phyloP scores from a whole-genome alignment of 208 protist species.

The Wallacemonas rigidus region DNA sequence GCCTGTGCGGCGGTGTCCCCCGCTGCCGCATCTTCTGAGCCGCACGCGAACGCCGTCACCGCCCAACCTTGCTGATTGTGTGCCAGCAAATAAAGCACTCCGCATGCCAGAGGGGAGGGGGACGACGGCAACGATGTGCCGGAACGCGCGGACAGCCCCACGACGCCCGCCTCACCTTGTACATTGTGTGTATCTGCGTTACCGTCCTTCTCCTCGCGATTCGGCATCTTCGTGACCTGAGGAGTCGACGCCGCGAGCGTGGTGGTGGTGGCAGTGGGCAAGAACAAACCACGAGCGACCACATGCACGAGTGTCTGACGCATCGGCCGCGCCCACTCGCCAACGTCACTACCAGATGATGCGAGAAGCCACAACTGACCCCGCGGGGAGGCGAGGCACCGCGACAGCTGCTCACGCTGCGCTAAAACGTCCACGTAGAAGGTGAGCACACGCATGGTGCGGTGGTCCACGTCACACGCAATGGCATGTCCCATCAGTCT shows the following conservation, averaged over 20 bases:
- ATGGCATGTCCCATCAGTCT: not conserved
- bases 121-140: no score
- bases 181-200: no score
- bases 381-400: not conserved
- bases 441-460: conserved; percentile 8
- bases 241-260: no score
- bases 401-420: conserved; percentile 27
- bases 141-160: no score
- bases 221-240: no score
- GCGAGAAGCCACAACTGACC: not conserved
- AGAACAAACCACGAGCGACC: not conserved
- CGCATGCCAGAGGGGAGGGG: not conserved
- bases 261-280: not conserved
- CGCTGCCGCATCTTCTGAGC: not conserved
- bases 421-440: conserved; percentile 21
- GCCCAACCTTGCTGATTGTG: conserved; percentile 2
- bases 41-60: not conserved
- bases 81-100: not conserved
- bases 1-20: not conserved
- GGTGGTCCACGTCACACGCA: not conserved
- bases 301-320: conserved; percentile 11
- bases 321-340: not conserved
- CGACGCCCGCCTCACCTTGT: no score
- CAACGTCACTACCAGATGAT: not conserved
- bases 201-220: no score